These are phyloP conservation scores for Zygotorulaspora sp. DNA, from an alignment of 805 yeast species.

Conservation along the genomic window DNA sequence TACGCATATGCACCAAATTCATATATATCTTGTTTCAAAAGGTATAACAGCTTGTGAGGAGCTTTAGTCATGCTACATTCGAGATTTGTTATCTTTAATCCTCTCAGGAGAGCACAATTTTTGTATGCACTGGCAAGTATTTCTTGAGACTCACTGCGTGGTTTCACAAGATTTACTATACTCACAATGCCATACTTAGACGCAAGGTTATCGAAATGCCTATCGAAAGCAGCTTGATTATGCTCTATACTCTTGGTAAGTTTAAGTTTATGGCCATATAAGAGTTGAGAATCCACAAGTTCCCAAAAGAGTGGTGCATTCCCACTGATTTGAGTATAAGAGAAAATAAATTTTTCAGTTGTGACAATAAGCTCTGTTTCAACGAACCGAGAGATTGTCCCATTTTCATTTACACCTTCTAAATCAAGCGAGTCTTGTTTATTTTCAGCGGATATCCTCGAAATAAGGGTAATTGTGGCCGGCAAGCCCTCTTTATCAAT, in stretches of 20 bases:
- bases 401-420: conserved; percentile 87
- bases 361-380: conserved; percentile 81
- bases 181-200: conserved; percentile 82
- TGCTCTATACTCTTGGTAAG: conserved; percentile 78
- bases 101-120: conserved; percentile 42
- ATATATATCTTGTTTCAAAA: conserved; percentile 59
- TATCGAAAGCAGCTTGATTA: conserved; percentile 79
- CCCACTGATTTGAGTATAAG: conserved; percentile 84
- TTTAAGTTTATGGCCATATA: conserved; percentile 74
- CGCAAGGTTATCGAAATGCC: conserved; percentile 68
- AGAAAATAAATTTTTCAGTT: conserved; percentile 47
- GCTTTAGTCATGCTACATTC: conserved; percentile 37
- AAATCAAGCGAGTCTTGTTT: conserved; percentile 85
- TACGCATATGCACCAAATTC: conserved; percentile 82
- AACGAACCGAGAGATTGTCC: conserved; percentile 84
- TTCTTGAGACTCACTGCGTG: conserved; percentile 64
- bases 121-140: conserved; percentile 59
- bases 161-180: conserved; percentile 64
- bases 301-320: conserved; percentile 96
- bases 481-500: conserved; percentile 24
- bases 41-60: conserved; percentile 43
- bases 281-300: conserved; percentile 59
- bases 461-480: conserved; percentile 62
- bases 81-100: conserved; percentile 36
- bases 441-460: conserved; percentile 84